phyloP scores from a whole-genome alignment of 78 protist species.

The Dictyostelium intermedium region DNA sequence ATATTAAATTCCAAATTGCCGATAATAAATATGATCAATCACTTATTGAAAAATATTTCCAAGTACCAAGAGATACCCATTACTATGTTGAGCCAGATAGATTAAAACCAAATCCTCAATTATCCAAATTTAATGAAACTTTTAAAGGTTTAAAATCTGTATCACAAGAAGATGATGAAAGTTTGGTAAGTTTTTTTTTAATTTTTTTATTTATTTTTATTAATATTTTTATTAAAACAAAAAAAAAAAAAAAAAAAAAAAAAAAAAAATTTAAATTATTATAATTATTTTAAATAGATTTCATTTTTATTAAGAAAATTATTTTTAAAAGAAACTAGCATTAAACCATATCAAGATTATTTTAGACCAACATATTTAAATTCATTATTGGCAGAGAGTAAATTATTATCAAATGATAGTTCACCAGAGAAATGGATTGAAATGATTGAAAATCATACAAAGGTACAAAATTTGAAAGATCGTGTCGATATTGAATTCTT shows the following conservation, averaged over 20 bases:
- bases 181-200: conserved; percentile 16
- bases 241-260: no score
- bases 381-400: conserved; percentile 36
- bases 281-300: neutral
- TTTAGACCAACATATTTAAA: conserved; percentile 45
- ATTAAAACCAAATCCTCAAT: neutral
- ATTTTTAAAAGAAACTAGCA: neutral
- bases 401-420: neutral
- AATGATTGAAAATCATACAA: neutral
- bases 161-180: conserved; percentile 27
- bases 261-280: neutral
- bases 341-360: neutral
- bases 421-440: conserved; percentile 52
- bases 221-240: neutral
- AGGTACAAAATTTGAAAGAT: neutral
- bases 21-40: neutral
- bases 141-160: neutral
- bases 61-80: conserved; percentile 36
- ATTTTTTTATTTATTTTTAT: neutral
- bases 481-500: conserved; percentile 71
- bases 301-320: conserved; percentile 23
- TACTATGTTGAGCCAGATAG: neutral
- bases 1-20: neutral
- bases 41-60: conserved; percentile 14
- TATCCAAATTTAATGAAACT: neutral